Evolutionary conservation across 163 green algal genomes (phyloP).

Genomic region (Scenedesmus sp.): DNA sequence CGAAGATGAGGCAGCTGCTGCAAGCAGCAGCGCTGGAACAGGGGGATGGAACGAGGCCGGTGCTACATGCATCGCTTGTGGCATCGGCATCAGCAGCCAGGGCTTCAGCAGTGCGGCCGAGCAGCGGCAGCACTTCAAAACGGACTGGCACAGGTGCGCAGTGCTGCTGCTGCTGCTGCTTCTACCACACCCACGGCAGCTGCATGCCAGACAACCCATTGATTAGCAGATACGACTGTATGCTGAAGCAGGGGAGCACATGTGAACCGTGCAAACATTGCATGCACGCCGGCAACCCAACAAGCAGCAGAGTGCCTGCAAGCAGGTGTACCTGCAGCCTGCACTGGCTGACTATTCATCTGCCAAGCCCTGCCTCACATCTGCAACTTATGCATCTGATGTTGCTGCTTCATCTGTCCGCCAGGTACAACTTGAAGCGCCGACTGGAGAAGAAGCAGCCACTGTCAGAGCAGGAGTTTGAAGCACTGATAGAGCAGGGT

Average conservation of each 20-base stretch:
- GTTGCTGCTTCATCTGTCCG: background rate
- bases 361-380: background rate
- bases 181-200: background rate
- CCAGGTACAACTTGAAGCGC: slow-evolving; percentile 84
- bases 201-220: background rate
- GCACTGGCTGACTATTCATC: background rate
- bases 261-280: background rate
- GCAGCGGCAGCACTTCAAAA: slow-evolving; percentile 87
- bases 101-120: slow-evolving; percentile 72
- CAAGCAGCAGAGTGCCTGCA: background rate
- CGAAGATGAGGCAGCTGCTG: slow-evolving; percentile 8
- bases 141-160: slow-evolving; percentile 86
- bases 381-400: background rate
- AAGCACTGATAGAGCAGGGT: slow-evolving; percentile 64
- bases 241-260: too few relatives aligned
- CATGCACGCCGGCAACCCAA: background rate
- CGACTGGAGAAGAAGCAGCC: slow-evolving; percentile 63
- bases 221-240: too few relatives aligned
- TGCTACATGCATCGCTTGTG: slow-evolving; percentile 79
- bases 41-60: slow-evolving; percentile 53
- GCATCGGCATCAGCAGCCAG: slow-evolving; percentile 64
- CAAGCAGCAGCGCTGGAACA: background rate
- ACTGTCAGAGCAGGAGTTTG: slow-evolving; percentile 79
- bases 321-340: background rate
- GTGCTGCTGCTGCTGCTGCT: background rate